These are phyloP conservation scores for Kluyveromyces siamensis DNA, from an alignment of 805 yeast species.

Conservation along the genomic window DNA sequence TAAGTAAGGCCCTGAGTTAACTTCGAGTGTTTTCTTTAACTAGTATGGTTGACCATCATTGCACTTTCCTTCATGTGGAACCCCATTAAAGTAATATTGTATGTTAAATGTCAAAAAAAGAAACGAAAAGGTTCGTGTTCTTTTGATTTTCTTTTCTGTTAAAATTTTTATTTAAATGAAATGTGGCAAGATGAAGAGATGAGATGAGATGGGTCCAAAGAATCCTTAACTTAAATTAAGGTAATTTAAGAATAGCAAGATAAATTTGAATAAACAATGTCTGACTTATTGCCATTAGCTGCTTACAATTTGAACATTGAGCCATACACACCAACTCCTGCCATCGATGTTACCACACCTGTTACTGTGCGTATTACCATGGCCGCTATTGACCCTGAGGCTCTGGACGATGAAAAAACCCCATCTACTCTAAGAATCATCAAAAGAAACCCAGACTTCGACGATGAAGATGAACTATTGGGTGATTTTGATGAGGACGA, in stretches of 20 bases:
- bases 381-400: slow-evolving; percentile 90
- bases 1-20: too few species aligned
- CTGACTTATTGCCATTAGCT: slow-evolving; percentile 73
- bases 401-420: slow-evolving; percentile 64
- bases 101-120: not conserved
- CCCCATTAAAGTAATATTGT: not conserved
- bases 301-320: slow-evolving; percentile 75
- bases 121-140: not conserved
- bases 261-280: slow-evolving; percentile 35
- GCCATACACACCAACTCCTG: slow-evolving; percentile 85
- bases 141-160: not conserved
- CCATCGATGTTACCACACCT: slow-evolving; percentile 79
- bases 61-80: too few species aligned
- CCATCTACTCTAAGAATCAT: slow-evolving; percentile 88
- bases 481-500: slow-evolving; percentile 38
- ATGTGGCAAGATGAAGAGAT: not conserved
- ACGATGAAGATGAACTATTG: slow-evolving; percentile 39
- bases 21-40: too few species aligned
- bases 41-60: too few species aligned
- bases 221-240: too few species aligned
- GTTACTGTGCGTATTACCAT: slow-evolving; percentile 84
- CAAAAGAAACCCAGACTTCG: slow-evolving; percentile 51
- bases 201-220: not conserved
- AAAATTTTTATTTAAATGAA: not conserved
- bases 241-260: not conserved